A percentile compares a stretch with the other conserved stretches of the same genome.
Evolutionary conservation across 805 yeast genomes (phyloP).

Genomic region (Pichia nanzhaoensis): DNA sequence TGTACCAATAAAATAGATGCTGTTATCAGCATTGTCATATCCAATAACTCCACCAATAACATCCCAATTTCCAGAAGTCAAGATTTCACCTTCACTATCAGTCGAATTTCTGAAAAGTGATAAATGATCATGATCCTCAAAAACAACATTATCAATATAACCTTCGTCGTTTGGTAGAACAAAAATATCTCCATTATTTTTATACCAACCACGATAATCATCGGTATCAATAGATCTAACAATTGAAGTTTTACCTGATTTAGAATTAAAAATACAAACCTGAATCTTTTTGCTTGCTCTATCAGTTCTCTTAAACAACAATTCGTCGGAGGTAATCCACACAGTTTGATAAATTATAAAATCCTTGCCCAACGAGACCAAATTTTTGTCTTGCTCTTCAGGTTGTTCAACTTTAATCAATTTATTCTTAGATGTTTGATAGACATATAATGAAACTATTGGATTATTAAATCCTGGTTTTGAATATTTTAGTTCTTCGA

Average conservation of each 20-base stretch:
- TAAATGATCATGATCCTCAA: slow-evolving; percentile 53
- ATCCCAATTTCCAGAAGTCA: slow-evolving; percentile 47
- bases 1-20: slow-evolving; percentile 53
- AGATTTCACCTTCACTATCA: slow-evolving; percentile 33
- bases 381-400: slow-evolving; percentile 14
- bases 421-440: slow-evolving; percentile 28
- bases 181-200: slow-evolving; percentile 32
- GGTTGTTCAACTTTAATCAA: slow-evolving; percentile 22
- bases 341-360: slow-evolving; percentile 53
- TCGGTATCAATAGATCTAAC: slow-evolving; percentile 40
- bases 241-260: slow-evolving; percentile 26
- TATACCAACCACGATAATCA: slow-evolving; percentile 50
- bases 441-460: slow-evolving; percentile 38
- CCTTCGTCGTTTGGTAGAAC: slow-evolving; percentile 41
- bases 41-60: slow-evolving; percentile 43
- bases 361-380: slow-evolving; percentile 32
- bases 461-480: slow-evolving; percentile 69
- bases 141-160: slow-evolving; percentile 55
- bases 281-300: slow-evolving; percentile 52
- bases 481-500: slow-evolving; percentile 52
- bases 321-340: slow-evolving; percentile 47
- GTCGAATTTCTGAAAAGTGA: slow-evolving; percentile 45
- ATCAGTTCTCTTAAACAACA: slow-evolving; percentile 56
- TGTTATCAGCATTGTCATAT: slow-evolving; percentile 40
- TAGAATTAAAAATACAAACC: slow-evolving; percentile 38